A percentile compares a stretch with the other conserved stretches of the same genome.
Evolutionary conservation across 2,329 filamentous ascomycete species (phyloP).

Genomic region (Cordyceps cateniannulata): DNA sequence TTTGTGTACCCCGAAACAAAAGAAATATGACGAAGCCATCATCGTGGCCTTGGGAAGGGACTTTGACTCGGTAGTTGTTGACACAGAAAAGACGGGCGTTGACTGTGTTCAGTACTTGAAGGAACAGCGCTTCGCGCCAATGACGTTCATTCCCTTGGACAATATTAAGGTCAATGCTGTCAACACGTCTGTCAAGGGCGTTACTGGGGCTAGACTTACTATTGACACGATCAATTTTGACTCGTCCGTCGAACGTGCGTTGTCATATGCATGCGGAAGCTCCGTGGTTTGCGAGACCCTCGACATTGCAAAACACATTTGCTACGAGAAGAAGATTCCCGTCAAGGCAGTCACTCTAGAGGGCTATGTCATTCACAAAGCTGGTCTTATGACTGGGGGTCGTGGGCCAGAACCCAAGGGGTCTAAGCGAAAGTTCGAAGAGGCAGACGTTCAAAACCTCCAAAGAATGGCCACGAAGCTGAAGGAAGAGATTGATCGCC

Average conservation of each 20-base stretch:
- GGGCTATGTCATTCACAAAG: constrained; percentile 95
- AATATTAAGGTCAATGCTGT: constrained; percentile 93
- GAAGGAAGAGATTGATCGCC: constrained; percentile 67
- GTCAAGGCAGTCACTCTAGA: constrained; percentile 94
- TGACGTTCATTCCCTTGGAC: constrained; percentile 93
- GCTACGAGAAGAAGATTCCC: constrained; percentile 75
- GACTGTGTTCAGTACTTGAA: constrained; percentile 94
- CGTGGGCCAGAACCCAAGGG: constrained; percentile 70
- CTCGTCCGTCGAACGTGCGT: constrained; percentile 77
- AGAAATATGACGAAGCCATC: constrained; percentile 91
- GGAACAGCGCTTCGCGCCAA: constrained; percentile 77
- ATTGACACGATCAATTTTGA: constrained; percentile 98
- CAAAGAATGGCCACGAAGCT: constrained; percentile 69
- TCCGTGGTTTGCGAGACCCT: constrained; percentile 90
- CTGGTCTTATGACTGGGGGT: constrained; percentile 93
- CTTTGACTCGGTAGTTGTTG: constrained; percentile 91
- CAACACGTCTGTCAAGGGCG: constrained; percentile 84
- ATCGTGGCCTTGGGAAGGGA: constrained; percentile 87
- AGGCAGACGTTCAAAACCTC: constrained; percentile 82
- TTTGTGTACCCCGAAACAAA: constrained; percentile 92
- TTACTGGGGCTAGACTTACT: constrained; percentile 77
- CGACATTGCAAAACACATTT: constrained; percentile 79
- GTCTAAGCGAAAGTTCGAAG: constrained; percentile 77
- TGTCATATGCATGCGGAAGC: constrained; percentile 91
- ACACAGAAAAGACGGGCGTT: constrained; percentile 87